Evolutionary conservation across 1,284 basidiomycete species (phyloP).

Genomic region (Polyporus tsugae): DNA sequence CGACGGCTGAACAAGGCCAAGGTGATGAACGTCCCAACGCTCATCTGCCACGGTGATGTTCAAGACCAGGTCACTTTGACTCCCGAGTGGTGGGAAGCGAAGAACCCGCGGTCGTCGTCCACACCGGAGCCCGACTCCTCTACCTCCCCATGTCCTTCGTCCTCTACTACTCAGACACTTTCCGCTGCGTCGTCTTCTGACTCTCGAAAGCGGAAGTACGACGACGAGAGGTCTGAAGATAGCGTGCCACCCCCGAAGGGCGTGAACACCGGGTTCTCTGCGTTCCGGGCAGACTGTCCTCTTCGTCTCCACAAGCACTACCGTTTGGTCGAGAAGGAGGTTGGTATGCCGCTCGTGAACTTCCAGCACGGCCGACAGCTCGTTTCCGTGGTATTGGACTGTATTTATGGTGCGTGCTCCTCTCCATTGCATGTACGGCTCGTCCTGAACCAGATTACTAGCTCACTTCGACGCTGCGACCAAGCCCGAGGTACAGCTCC

Average conservation of each 20-base stretch:
- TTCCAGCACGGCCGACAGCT: slow-evolving; percentile 6
- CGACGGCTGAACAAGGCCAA: slow-evolving; percentile 10
- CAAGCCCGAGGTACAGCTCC: background rate
- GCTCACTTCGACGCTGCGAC: slow-evolving; percentile 12
- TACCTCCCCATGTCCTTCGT: background rate
- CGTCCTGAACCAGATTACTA: background rate
- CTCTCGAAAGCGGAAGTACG: background rate
- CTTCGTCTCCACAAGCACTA: slow-evolving; percentile 12
- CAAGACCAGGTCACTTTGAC: slow-evolving; percentile 15
- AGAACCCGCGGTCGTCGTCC: background rate
- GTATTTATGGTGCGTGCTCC: slow-evolving; percentile 14
- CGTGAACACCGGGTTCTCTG: background rate
- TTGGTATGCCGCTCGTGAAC: slow-evolving; percentile 26
- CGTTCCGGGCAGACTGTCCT: background rate
- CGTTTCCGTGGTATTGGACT: slow-evolving; percentile 2
- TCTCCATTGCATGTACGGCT: no score
- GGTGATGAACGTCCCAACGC: slow-evolving; percentile 11
- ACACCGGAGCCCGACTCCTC: background rate
- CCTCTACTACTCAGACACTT: background rate
- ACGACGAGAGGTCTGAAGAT: background rate
- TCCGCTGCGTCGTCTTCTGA: background rate
- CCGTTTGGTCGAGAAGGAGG: slow-evolving; percentile 30
- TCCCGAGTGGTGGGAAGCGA: slow-evolving; percentile 5
- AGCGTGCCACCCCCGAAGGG: background rate
- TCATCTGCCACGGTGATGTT: slow-evolving; percentile 27